Conservation (phyloP, 371 early-diverging fungal species). For the Phascolomyces articulosus region DNA sequence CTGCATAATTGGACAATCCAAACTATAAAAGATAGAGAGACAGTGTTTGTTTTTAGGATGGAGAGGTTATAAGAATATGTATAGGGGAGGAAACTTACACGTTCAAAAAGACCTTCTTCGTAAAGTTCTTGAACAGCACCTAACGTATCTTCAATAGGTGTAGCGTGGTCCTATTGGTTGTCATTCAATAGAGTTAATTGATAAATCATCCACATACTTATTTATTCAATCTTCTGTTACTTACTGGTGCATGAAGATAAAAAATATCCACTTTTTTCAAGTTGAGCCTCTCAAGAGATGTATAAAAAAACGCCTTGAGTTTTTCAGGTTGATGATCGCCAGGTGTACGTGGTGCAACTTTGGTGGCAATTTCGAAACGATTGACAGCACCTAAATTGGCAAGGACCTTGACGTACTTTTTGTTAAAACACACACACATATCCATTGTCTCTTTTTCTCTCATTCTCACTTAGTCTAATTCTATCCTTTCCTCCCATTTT, state of each 20-base stretch:
- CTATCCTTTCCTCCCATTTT: too few relatives aligned
- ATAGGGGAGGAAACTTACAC: slow-evolving; percentile 14
- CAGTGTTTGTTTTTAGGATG: not conserved
- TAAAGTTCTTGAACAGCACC: slow-evolving; percentile 48
- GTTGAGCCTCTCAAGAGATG: slow-evolving; percentile 34
- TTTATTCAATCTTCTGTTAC: not conserved
- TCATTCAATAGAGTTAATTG: not conserved
- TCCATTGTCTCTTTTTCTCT: not conserved
- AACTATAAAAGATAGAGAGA: slow-evolving; percentile 17
- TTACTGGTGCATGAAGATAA: slow-evolving; percentile 57
- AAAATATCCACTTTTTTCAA: slow-evolving; percentile 49
- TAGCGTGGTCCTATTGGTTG: slow-evolving; percentile 29
- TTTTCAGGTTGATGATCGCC: slow-evolving; percentile 56
- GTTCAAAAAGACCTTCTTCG: slow-evolving; percentile 44
- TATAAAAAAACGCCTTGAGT: slow-evolving; percentile 44
- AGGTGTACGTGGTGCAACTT: slow-evolving; percentile 54
- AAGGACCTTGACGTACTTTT: slow-evolving; percentile 22
- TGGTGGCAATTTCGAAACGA: slow-evolving; percentile 53
- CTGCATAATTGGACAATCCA: slow-evolving; percentile 56
- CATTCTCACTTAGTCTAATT: not conserved
- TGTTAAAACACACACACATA: not conserved
- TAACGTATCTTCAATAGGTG: slow-evolving; percentile 48
- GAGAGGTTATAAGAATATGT: too few relatives aligned
- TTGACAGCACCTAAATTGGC: slow-evolving; percentile 36
- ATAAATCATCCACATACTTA: not conserved